Base-by-base conservation (phyloP, 1,139 yeast genomes). In the Yarrowia galli region DNA sequence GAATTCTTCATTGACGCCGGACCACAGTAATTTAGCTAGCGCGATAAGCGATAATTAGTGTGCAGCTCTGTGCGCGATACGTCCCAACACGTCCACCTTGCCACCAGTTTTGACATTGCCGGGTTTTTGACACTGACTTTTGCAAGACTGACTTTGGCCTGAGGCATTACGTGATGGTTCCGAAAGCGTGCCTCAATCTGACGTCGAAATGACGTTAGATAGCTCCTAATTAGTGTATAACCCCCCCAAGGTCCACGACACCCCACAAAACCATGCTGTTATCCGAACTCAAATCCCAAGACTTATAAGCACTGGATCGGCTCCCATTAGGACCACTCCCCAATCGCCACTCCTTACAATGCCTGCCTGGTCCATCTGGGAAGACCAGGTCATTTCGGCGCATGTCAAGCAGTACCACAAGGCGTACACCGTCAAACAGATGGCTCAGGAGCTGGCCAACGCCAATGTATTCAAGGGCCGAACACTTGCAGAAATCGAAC, bases 351-450 rank as follows among this genome's bases (percentile, higher is more conserved):
- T 42, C 46, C 16, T n/a, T 18, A 23, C 38, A 40, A 58, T 58
- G 64, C 20, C 49, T 5, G 0, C 51, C 42, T 58, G 64, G 64
- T 43, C 64, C 28, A 58, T 58, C 28, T 28, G 51, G 51, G 64
- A 58, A 43, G 64, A 58, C 42, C 64, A 58, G 51, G 51, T 58
- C 22, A 58, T 58, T 9, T 58, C 64, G 15, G 35, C 51, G n/a
- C 51, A 58, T 16, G 64, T 58, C 42, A 58, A 58, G 32, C 64
- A 58, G 32, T 58, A 58, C 32, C 64, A 58, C 51, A 58, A 58
- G 42, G 40, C 64, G 9, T 58, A 58, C 51, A 28, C 64, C 22
- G 51, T 58, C 42, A 18, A 13, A 16, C 64, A 58, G 51, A 58
- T 58, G 64, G 64, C 64, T 42, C 64, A 43, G 64, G 64, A 58